Evolutionary conservation across 164 flowering plant species (phyloP).

Genomic region (Chimonanthus praecox): DNA sequence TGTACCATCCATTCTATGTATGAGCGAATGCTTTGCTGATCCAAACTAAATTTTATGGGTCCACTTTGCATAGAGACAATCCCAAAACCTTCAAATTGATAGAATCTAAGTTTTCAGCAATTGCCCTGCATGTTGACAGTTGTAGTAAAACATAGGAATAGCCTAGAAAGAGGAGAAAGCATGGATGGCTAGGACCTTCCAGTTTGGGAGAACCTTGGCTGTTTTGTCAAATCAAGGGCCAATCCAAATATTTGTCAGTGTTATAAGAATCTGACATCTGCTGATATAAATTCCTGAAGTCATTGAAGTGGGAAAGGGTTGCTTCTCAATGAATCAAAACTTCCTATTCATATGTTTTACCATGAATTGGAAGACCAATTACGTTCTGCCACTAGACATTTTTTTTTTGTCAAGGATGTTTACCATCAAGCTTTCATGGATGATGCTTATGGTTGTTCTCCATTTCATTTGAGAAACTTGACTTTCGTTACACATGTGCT

Average conservation of each 20-base stretch:
- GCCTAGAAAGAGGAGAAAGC: background rate
- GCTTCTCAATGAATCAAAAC: too few relatives aligned
- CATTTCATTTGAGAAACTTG: constrained; percentile 38
- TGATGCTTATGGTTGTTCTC: background rate
- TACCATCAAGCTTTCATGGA: too few relatives aligned
- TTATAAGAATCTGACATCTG: background rate
- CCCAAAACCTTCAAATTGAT: background rate
- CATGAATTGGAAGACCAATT: too few relatives aligned
- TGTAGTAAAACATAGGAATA: too few relatives aligned
- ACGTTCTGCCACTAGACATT: too few relatives aligned
- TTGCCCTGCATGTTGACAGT: too few relatives aligned
- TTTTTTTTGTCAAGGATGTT: background rate
- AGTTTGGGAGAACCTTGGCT: background rate
- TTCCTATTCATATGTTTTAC: too few relatives aligned
- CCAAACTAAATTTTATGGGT: background rate
- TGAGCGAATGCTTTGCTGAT: background rate
- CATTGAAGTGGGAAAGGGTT: too few relatives aligned
- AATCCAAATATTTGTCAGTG: background rate
- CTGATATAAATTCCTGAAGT: too few relatives aligned
- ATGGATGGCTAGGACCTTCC: background rate
- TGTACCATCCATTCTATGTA: background rate
- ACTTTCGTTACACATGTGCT: constrained; percentile 84
- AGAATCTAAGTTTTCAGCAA: background rate
- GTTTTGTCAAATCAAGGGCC: background rate
- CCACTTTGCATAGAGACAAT: background rate